A percentile compares a stretch with the other conserved stretches of the same genome.
Conservation (phyloP, 305 asterid genomes). For the Solanum chacoense region DNA sequence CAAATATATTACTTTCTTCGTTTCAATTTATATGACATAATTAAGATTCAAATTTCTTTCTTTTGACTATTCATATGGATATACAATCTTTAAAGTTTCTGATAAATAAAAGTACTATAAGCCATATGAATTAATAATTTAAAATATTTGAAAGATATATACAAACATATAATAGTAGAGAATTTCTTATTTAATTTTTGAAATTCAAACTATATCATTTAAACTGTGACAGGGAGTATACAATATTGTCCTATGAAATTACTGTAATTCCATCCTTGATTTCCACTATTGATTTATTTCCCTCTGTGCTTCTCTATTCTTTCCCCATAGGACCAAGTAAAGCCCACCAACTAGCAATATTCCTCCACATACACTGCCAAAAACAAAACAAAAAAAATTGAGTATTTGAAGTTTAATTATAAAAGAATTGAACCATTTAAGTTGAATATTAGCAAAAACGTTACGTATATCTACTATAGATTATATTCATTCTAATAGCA, state of each 20-base stretch:
- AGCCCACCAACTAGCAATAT: slow-evolving; percentile 44
- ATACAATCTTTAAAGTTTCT: neutral
- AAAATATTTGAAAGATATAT: neutral
- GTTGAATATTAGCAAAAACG: neutral
- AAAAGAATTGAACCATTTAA: neutral
- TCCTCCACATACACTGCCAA: slow-evolving; percentile 56
- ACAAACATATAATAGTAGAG: neutral
- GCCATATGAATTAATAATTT: neutral
- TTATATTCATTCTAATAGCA: neutral
- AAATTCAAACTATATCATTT: neutral
- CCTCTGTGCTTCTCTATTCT: slow-evolving; percentile 29
- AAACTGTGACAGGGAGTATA: neutral
- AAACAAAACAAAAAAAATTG: neutral
- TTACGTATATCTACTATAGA: neutral
- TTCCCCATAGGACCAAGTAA: slow-evolving; percentile 61
- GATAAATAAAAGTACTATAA: neutral
- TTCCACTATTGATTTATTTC: neutral
- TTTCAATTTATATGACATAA: neutral
- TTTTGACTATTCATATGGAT: neutral
- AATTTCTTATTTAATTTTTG: neutral
- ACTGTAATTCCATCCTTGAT: slow-evolving; percentile 16
- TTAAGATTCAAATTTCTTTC: neutral
- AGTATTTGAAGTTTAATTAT: neutral
- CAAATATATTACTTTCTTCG: neutral
- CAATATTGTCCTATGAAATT: neutral